Evolutionary conservation across 208 protist genomes (phyloP).

Genomic region (Trypanosoma lewisi): DNA sequence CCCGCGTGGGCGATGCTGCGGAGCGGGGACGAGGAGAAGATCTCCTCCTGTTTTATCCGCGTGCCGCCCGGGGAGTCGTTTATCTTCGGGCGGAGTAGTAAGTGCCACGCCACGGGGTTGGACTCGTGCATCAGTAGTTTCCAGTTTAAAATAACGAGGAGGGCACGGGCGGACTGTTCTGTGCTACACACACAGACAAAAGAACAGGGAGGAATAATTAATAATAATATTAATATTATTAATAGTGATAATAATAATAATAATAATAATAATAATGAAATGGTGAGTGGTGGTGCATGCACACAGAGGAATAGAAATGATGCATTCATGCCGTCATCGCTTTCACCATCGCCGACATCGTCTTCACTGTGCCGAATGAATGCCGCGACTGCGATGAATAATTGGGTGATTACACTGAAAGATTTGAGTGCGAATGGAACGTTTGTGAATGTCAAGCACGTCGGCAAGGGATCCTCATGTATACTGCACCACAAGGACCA

Average conservation of each 20-base stretch:
- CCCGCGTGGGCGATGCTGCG: conserved; percentile 72
- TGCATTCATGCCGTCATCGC: no score
- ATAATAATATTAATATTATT: no score
- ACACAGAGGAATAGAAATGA: no score
- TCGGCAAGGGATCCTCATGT: conserved; percentile 74
- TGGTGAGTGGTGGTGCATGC: no score
- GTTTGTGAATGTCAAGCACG: conserved; percentile 86
- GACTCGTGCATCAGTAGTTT: conserved; percentile 84
- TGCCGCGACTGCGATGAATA: background rate
- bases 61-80: conserved; percentile 55
- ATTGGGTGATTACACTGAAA: conserved; percentile 40
- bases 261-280: no score
- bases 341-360: no score
- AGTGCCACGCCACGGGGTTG: conserved; percentile 60
- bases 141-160: conserved; percentile 77
- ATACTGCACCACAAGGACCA: conserved; percentile 69
- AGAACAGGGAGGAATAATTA: no score
- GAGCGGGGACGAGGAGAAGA: conserved; percentile 71
- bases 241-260: no score
- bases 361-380: no score
- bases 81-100: conserved; percentile 82
- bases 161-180: conserved; percentile 19
- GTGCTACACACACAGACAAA: no score
- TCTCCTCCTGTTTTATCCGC: conserved; percentile 66
- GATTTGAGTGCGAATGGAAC: conserved; percentile 87